Evolutionary conservation across 2,329 filamentous ascomycete genomes (phyloP).

Genomic region (Hypoxylon sp.): DNA sequence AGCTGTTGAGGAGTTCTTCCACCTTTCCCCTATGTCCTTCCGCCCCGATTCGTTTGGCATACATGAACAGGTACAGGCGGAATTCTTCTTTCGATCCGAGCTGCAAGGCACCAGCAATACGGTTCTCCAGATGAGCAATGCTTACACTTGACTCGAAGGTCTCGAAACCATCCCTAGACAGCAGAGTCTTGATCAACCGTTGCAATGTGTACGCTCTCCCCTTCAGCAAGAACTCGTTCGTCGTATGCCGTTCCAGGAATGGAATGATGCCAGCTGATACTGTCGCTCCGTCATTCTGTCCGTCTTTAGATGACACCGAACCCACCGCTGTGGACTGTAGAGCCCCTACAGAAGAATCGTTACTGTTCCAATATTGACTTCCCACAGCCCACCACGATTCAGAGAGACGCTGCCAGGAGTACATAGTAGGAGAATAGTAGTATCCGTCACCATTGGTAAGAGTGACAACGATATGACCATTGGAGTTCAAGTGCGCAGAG

Average conservation of each 20-base stretch:
- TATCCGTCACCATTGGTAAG: slow-evolving; percentile 96
- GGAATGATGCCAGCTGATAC: slow-evolving; percentile 94
- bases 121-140: slow-evolving; percentile 94
- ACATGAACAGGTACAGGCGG: slow-evolving; percentile 96
- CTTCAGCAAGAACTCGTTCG: slow-evolving; percentile 90
- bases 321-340: slow-evolving; percentile 80
- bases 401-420: slow-evolving; percentile 93
- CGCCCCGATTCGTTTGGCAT: slow-evolving; percentile 92
- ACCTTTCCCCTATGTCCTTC: slow-evolving; percentile 91
- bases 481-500: slow-evolving; percentile 90
- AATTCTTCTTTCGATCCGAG: slow-evolving; percentile 93
- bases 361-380: slow-evolving; percentile 99
- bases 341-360: slow-evolving; percentile 88
- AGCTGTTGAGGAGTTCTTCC: slow-evolving; percentile 87
- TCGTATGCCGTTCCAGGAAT: slow-evolving; percentile 93
- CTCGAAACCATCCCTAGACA: slow-evolving; percentile 92
- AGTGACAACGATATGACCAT: slow-evolving; percentile 88
- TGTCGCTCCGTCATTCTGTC: slow-evolving; percentile 65
- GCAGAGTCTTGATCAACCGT: slow-evolving; percentile 87
- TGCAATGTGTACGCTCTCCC: slow-evolving; percentile 93
- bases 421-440: slow-evolving; percentile 88
- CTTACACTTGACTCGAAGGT: slow-evolving; percentile 91
- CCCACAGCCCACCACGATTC: slow-evolving; percentile 99
- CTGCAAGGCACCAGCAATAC: slow-evolving; percentile 88
- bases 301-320: slow-evolving; percentile 64